Percentiles rank a stretch among this genome's conserved stretches.
These are phyloP conservation scores for Piper longum DNA, from an alignment of 164 flowering plant species.

Conservation along the genomic window DNA sequence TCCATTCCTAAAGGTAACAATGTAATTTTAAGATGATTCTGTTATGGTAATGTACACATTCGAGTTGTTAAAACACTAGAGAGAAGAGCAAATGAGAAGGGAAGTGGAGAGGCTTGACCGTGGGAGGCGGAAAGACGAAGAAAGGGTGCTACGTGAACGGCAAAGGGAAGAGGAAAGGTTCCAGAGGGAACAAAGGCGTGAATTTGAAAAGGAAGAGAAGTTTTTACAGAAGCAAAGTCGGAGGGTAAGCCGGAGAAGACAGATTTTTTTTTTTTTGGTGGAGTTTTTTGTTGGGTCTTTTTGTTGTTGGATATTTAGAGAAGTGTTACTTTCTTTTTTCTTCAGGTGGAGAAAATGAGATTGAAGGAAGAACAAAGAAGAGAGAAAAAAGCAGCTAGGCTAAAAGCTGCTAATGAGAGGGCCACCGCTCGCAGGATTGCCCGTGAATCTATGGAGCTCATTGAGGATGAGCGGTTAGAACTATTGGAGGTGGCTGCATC, in stretches of 20 bases:
- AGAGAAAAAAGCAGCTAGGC: slow-evolving; percentile 73
- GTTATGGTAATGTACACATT: background rate
- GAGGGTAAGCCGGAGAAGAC: slow-evolving; percentile 32
- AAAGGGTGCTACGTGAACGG: slow-evolving; percentile 74
- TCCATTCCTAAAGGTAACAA: too few relatives aligned
- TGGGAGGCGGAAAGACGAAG: slow-evolving; percentile 86
- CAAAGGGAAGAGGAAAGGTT: slow-evolving; percentile 79
- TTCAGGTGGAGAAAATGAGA: slow-evolving; percentile 76
- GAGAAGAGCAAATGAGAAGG: slow-evolving; percentile 79
- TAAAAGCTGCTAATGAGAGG: slow-evolving; percentile 76
- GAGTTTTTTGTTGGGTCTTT: background rate
- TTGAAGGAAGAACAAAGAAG: slow-evolving; percentile 79
- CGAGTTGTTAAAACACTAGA: slow-evolving; percentile 19
- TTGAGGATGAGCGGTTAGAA: slow-evolving; percentile 90
- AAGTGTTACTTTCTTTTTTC: background rate
- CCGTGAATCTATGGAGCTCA: slow-evolving; percentile 76
- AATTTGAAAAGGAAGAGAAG: slow-evolving; percentile 69
- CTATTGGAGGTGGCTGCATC: slow-evolving; percentile 84
- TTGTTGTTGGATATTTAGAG: background rate
- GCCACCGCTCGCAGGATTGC: slow-evolving; percentile 87
- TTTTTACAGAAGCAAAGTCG: slow-evolving; percentile 61
- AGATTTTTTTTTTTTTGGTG: too few relatives aligned
- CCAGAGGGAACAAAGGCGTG: slow-evolving; percentile 80
- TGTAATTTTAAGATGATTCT: slow-evolving; percentile 1
- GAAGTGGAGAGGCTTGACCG: slow-evolving; percentile 92